These are phyloP conservation scores for Boletellus ananiceps DNA, from an alignment of 768 basidiomycete species.

Conservation along the genomic window DNA sequence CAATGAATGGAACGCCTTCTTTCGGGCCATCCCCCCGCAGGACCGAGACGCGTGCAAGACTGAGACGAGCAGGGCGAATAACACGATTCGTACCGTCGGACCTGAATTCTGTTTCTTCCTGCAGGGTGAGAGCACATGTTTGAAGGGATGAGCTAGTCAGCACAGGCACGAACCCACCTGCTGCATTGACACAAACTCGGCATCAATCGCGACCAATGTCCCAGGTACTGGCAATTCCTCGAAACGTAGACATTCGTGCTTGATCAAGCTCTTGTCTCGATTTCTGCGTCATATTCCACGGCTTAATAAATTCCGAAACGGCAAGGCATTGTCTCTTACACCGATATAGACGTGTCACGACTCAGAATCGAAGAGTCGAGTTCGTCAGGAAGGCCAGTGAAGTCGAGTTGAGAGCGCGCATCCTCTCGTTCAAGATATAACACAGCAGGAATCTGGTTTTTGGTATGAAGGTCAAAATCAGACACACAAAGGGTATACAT, in stretches of 20 bases:
- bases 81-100: constrained; percentile 95
- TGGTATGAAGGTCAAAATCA: constrained; percentile 4
- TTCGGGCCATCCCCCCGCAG: constrained; percentile 79
- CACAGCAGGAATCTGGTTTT: constrained; percentile 73
- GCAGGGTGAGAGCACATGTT: constrained; percentile 2
- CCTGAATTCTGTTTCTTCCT: constrained; percentile 94
- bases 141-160: not conserved
- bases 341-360: constrained; percentile 83
- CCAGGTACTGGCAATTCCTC: constrained; percentile 84
- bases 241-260: constrained; percentile 66
- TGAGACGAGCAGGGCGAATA: constrained; percentile 84
- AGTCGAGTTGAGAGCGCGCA: constrained; percentile 52
- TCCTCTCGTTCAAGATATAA: constrained; percentile 84
- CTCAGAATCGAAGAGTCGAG: constrained; percentile 74
- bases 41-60: constrained; percentile 92
- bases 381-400: constrained; percentile 54
- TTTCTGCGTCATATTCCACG: constrained; percentile 44
- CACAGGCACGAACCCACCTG: constrained; percentile 45
- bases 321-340: constrained; percentile 43
- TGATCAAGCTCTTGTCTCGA: constrained; percentile 66
- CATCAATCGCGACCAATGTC: constrained; percentile 90
- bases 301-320: not conserved
- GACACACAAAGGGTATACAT: constrained; percentile 10
- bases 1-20: constrained; percentile 89
- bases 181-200: constrained; percentile 97